Evolutionary conservation across 257 asterid species (phyloP).

Genomic region (Gentiana macrophylla): DNA sequence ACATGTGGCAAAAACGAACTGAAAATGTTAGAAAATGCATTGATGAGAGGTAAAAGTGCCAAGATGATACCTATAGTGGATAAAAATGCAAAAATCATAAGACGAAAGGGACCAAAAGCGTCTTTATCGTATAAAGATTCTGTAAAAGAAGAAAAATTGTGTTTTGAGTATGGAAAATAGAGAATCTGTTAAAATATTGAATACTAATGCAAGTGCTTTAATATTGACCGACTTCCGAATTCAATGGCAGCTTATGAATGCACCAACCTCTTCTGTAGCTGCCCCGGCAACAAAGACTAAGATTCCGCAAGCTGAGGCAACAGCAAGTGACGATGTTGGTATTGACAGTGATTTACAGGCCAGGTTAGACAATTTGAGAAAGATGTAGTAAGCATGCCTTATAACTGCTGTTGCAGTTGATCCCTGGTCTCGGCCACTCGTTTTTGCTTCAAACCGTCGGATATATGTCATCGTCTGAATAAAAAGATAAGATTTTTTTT

Average conservation of each 20-base stretch:
- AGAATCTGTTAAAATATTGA: background rate
- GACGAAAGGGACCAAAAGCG: no score
- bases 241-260: constrained; percentile 62
- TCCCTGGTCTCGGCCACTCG: constrained; percentile 24
- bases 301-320: constrained; percentile 87
- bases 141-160: no score
- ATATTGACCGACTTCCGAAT: background rate
- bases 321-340: constrained; percentile 71
- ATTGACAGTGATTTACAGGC: constrained; percentile 97
- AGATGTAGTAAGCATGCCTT: constrained; percentile 39
- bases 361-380: constrained; percentile 95
- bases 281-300: constrained; percentile 71
- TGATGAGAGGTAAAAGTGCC: no score
- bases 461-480: background rate
- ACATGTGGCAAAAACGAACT: no score
- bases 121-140: no score
- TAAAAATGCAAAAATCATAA: no score
- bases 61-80: no score
- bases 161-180: no score
- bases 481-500: no score
- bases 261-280: constrained; percentile 81
- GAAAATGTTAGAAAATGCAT: no score
- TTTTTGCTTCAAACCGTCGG: constrained; percentile 20
- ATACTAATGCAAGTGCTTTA: background rate
- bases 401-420: constrained; percentile 14